These are phyloP conservation scores for Favolaschia claudopus DNA, from an alignment of 768 basidiomycete genomes.

Conservation along the genomic window DNA sequence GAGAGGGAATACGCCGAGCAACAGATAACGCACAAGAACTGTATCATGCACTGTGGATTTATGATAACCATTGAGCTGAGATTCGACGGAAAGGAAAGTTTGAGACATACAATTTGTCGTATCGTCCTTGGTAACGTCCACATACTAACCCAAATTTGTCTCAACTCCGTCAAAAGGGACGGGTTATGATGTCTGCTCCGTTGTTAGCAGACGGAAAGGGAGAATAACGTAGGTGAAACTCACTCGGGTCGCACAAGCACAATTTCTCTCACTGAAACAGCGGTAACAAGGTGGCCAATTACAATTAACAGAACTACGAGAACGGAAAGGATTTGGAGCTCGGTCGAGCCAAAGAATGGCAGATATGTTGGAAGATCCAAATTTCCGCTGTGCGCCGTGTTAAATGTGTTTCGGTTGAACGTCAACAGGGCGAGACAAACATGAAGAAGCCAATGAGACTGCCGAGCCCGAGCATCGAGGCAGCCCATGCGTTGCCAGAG, in stretches of 20 bases:
- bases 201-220: not conserved
- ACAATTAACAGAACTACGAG: conserved; percentile 76
- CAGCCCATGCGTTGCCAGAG: conserved; percentile 93
- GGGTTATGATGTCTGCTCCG: conserved; percentile 38
- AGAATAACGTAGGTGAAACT: not conserved
- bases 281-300: conserved; percentile 67
- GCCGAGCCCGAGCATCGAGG: conserved; percentile 89
- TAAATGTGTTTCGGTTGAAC: not conserved
- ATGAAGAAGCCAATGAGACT: conserved; percentile 88
- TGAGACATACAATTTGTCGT: conserved; percentile 73
- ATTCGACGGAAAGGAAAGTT: not conserved
- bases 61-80: not conserved
- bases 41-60: conserved; percentile 67
- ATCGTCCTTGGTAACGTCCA: conserved; percentile 76
- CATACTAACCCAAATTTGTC: conserved; percentile 76
- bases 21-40: conserved; percentile 70
- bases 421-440: conserved; percentile 50
- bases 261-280: conserved; percentile 72
- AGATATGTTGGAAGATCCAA: conserved; percentile 74
- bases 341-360: conserved; percentile 79
- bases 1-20: not conserved
- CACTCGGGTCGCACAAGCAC: conserved; percentile 55
- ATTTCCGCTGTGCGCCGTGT: conserved; percentile 64
- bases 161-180: conserved; percentile 53
- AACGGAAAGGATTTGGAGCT: conserved; percentile 83